Conservation (phyloP, 2,329 filamentous ascomycete species). For the Dactylellina sp. region DNA sequence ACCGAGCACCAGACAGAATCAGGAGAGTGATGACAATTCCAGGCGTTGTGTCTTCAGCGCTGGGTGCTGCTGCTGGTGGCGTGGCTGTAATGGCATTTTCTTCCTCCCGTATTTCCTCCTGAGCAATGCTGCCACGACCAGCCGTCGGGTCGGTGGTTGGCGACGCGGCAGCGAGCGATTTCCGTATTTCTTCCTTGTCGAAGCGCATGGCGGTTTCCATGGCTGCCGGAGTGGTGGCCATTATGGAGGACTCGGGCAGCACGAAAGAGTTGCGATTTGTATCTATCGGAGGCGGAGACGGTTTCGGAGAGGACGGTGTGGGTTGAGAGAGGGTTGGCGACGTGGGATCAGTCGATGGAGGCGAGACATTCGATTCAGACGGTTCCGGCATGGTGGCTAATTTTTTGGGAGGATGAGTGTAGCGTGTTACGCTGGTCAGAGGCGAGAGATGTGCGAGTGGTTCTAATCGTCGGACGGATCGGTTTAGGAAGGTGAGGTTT, state of each 20-base stretch:
- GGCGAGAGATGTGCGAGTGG: neutral
- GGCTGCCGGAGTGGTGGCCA: constrained; percentile 46
- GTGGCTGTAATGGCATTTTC: constrained; percentile 34
- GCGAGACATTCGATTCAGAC: constrained; percentile 19
- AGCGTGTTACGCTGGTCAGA: constrained; percentile 9
- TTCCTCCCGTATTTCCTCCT: constrained; percentile 10
- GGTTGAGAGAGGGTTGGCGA: constrained; percentile 48
- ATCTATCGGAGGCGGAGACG: constrained; percentile 38
- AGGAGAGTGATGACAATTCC: constrained; percentile 55
- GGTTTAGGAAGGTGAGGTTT: neutral
- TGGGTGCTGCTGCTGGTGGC: constrained; percentile 21
- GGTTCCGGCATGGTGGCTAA: constrained; percentile 29
- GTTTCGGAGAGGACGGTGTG: constrained; percentile 57
- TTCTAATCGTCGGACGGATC: neutral
- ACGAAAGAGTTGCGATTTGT: constrained; percentile 34
- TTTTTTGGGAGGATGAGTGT: neutral
- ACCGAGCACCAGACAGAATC: constrained; percentile 59
- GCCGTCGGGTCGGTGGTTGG: neutral
- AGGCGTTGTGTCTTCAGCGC: constrained; percentile 53
- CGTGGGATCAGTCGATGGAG: constrained; percentile 3
- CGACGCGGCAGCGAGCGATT: constrained; percentile 16
- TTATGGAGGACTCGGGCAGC: constrained; percentile 40
- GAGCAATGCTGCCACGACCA: neutral
- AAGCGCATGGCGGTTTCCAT: constrained; percentile 55
- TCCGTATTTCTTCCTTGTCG: constrained; percentile 42